Conservation (phyloP, 805 yeast species). For the Kuraishia floccosa region DNA sequence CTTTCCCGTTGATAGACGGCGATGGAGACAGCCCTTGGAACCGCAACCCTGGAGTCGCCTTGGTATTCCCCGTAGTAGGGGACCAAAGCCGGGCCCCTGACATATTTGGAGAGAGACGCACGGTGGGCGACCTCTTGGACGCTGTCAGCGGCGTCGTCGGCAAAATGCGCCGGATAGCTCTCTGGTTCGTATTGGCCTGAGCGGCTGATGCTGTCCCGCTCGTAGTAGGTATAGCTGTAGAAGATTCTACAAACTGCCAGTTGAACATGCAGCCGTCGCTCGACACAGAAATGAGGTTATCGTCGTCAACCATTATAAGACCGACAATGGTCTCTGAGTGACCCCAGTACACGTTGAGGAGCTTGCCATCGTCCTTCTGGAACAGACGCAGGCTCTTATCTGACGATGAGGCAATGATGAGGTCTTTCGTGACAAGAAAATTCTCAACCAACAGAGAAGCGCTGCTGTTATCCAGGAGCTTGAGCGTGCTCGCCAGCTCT, state of each 20-base stretch:
- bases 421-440: slow-evolving; percentile 19
- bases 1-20: too few species aligned
- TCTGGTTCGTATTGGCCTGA: too few species aligned
- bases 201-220: too few species aligned
- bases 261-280: slow-evolving; percentile 43
- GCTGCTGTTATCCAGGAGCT: slow-evolving; percentile 25
- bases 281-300: slow-evolving; percentile 27
- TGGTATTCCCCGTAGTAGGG: too few species aligned
- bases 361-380: slow-evolving; percentile 31
- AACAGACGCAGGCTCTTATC: slow-evolving; percentile 50
- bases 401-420: slow-evolving; percentile 30
- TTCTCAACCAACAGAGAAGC: slow-evolving; percentile 35
- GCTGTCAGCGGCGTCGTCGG: too few species aligned
- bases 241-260: slow-evolving; percentile 34
- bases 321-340: slow-evolving; percentile 42
- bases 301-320: slow-evolving; percentile 13
- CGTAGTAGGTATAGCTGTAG: too few species aligned
- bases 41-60: too few species aligned
- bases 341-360: slow-evolving; percentile 45
- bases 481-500: slow-evolving; percentile 26
- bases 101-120: too few species aligned
- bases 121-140: too few species aligned
- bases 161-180: too few species aligned
- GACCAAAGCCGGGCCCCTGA: too few species aligned
- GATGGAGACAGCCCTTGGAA: too few species aligned